Evolutionary conservation across 139 green algal genomes (phyloP).

Genomic region (Micractinium conductrix): DNA sequence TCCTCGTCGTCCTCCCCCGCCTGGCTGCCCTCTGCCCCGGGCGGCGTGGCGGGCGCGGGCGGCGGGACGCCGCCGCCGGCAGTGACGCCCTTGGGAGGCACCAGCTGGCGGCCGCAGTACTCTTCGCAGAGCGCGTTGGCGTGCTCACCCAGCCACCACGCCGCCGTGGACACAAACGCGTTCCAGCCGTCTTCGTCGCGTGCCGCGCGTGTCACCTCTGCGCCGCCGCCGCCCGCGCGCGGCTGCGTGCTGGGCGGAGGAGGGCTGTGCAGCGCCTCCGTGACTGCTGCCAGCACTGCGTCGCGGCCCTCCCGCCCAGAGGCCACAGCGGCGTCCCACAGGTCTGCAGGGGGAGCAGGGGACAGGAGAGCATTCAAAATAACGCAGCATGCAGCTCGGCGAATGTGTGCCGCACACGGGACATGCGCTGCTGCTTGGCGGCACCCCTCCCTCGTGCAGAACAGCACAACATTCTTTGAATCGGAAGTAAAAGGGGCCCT

Average conservation of each 20-base stretch:
- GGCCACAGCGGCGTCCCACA: constrained; percentile 55
- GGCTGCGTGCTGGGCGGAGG: constrained; percentile 40
- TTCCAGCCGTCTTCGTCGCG: constrained; percentile 60
- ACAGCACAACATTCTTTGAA: too few relatives aligned
- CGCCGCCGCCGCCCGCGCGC: neutral
- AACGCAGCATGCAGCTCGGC: too few relatives aligned
- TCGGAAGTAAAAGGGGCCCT: too few relatives aligned
- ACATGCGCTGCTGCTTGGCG: too few relatives aligned
- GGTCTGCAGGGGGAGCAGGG: constrained; percentile 12
- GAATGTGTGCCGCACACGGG: too few relatives aligned
- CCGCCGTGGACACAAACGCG: constrained; percentile 53
- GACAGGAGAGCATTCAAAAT: constrained; percentile 35
- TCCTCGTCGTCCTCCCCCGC: neutral
- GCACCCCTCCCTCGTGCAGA: too few relatives aligned
- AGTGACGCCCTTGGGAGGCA: neutral
- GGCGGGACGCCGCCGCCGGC: neutral
- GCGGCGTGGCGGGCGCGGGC: neutral
- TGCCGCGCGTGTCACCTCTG: constrained; percentile 33
- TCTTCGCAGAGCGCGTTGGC: constrained; percentile 69
- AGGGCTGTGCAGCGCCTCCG: constrained; percentile 45
- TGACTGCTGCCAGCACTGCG: constrained; percentile 51
- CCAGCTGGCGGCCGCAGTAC: constrained; percentile 27
- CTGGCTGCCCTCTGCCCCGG: neutral
- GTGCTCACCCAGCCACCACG: constrained; percentile 86
- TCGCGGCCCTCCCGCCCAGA: constrained; percentile 37